Evolutionary conservation across 2,329 filamentous ascomycete species (phyloP), one percentile per base, ranked within the genome.

Genomic region (Ophiobolus disseminans): DNA sequence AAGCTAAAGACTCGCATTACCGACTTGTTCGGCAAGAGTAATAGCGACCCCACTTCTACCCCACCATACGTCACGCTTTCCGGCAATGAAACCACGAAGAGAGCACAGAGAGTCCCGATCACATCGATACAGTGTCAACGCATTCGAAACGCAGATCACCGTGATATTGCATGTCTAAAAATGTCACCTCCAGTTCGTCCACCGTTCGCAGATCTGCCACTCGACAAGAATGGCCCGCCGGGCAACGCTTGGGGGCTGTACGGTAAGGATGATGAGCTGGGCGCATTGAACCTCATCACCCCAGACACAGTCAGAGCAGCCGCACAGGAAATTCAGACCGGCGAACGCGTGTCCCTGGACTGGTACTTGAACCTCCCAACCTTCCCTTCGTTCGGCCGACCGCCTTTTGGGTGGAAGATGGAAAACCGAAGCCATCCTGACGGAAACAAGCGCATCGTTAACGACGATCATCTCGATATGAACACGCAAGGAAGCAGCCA

Each of bases 181-280:
- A 62, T 63, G 57, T 31, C 59, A 22, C 60, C 63, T 30, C 53
- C 55, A 21, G 37, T 51, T 10, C 60, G 69, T 2, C 70, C 70
- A 2, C 65, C 69, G 1, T 82, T 82, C 51, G 68, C 77, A 5
- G 68, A 74, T 3, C 76, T 84, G 0, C 81, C 81, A 0, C 72
- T 84, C 1, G 74, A 75, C 46, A 77, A 78, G 37, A 65, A 74
- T 46, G 80, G 80, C 0, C 80, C 81, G 5, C 73, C 67, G 2
- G 78, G 79, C 6, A 84, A 84, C 47, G 79, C 82, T 5, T 85
- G 82, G 82, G 80, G 80, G 1, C 75, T 82, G 4, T 83, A 80
- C 52, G 81, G 81, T 2, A 60, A 71, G 4, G 47, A 72, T 2
- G 82, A 84, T 49, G 70, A 83, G 54, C 72, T 82, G 9, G 82